Percentiles rank a stretch among this genome's conserved stretches.
Evolutionary conservation across 1,139 yeast species (phyloP).

Genomic region (Zygoascus meyerae): DNA sequence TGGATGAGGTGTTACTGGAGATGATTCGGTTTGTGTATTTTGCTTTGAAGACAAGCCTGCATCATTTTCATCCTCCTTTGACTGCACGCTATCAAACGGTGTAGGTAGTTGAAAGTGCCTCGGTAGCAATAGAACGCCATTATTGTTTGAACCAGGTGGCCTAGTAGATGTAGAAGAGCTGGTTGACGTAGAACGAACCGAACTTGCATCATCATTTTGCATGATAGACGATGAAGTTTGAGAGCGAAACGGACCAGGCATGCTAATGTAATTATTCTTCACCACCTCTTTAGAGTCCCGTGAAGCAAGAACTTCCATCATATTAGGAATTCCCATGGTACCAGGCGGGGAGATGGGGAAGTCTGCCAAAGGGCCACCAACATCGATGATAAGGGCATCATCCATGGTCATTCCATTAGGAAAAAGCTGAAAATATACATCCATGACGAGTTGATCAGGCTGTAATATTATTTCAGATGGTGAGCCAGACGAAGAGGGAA

Average conservation of each 20-base stretch:
- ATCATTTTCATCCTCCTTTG: conserved; percentile 8
- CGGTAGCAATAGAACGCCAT: conserved; percentile 29
- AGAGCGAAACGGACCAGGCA: background rate
- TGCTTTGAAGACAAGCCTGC: background rate
- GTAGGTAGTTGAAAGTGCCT: conserved; percentile 26
- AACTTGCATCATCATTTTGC: background rate
- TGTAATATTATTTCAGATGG: conserved; percentile 15
- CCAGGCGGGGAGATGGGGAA: conserved; percentile 2
- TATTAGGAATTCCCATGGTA: background rate
- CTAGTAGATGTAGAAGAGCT: background rate
- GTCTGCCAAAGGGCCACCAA: conserved; percentile 3
- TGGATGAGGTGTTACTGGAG: conserved; percentile 7
- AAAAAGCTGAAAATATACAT: conserved; percentile 51
- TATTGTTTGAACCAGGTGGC: conserved; percentile 13
- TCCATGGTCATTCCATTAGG: conserved; percentile 65
- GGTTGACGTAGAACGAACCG: conserved; percentile 4
- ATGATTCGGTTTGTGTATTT: background rate
- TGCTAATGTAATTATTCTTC: too few species aligned
- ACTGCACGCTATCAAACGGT: conserved; percentile 1
- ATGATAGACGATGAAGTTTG: background rate
- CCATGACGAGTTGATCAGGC: conserved; percentile 63
- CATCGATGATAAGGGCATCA: conserved; percentile 54
- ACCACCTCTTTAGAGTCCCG: too few species aligned
- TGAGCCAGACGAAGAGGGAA: background rate
- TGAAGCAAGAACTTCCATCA: background rate